Percentiles rank a stretch among this genome's conserved stretches.
Conservation (phyloP, 371 early-diverging fungal species). For the Apophysomyces trapeziformis region DNA sequence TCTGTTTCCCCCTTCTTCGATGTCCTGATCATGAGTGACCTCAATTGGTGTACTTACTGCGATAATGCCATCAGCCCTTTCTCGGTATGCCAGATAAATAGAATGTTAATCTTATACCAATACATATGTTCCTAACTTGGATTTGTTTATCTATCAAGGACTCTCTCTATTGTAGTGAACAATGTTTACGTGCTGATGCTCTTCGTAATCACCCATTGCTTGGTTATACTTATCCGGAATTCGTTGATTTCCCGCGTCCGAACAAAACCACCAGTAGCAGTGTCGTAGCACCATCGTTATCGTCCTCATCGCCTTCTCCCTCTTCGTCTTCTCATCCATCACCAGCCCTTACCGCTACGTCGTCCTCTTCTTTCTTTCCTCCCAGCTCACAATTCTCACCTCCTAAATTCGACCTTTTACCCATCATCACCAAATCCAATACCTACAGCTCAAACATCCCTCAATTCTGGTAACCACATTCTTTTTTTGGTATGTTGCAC, state of each 20-base stretch:
- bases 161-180: slow-evolving; percentile 37
- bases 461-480: slow-evolving; percentile 2
- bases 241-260: slow-evolving; percentile 33
- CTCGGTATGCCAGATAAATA: slow-evolving; percentile 19
- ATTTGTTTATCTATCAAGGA: slow-evolving; percentile 17
- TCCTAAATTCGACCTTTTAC: slow-evolving; percentile 1
- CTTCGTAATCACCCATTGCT: slow-evolving; percentile 32
- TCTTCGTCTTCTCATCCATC: slow-evolving; percentile 1
- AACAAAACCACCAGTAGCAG: neutral
- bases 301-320: slow-evolving; percentile 3
- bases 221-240: slow-evolving; percentile 33
- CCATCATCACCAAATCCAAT: neutral
- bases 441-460: neutral
- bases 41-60: slow-evolving; percentile 30
- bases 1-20: neutral
- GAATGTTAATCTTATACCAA: neutral
- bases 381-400: neutral
- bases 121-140: neutral
- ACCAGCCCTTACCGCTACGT: slow-evolving; percentile 2
- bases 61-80: slow-evolving; percentile 30
- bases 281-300: slow-evolving; percentile 4
- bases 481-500: slow-evolving; percentile 11
- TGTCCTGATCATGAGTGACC: slow-evolving; percentile 25
- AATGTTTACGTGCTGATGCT: slow-evolving; percentile 32
- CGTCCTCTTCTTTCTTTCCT: neutral